Evolutionary conservation across 495 filamentous ascomycete species (phyloP).

Genomic region (Aspergillus nanangensis): DNA sequence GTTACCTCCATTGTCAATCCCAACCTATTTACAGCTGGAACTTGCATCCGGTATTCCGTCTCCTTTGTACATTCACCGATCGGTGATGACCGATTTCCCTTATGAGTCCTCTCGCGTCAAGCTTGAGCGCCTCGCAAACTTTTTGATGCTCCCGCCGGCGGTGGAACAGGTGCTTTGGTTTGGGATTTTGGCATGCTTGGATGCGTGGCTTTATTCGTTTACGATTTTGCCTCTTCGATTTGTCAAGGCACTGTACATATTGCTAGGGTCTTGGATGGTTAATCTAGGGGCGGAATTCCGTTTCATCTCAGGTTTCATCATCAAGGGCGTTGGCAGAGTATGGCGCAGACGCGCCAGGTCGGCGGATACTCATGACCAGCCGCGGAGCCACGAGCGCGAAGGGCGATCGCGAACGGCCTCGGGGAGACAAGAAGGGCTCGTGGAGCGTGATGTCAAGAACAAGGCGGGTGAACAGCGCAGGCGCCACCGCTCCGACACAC

Average conservation of each 20-base stretch:
- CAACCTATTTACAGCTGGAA: constrained; percentile 85
- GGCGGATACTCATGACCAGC: constrained; percentile 9
- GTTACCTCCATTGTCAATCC: constrained; percentile 78
- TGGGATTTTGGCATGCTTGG: constrained; percentile 83
- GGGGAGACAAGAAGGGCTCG: constrained; percentile 12
- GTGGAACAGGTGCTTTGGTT: constrained; percentile 87
- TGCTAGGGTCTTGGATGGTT: constrained; percentile 67
- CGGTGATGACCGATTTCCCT: constrained; percentile 66
- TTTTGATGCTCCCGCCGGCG: constrained; percentile 72
- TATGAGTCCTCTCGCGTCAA: constrained; percentile 98
- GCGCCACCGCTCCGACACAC: constrained; percentile 28
- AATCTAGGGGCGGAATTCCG: constrained; percentile 60
- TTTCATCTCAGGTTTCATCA: constrained; percentile 68
- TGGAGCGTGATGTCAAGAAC: constrained; percentile 19
- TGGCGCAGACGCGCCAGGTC: constrained; percentile 57
- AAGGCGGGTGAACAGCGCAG: constrained; percentile 19
- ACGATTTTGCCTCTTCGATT: constrained; percentile 93
- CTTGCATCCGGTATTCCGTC: constrained; percentile 77
- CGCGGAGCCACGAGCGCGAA: background rate
- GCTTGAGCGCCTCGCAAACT: constrained; percentile 88
- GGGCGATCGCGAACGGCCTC: background rate
- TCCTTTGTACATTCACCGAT: constrained; percentile 81
- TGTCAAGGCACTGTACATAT: constrained; percentile 71
- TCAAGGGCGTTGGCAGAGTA: constrained; percentile 68
- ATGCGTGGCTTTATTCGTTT: constrained; percentile 96